Conservation (phyloP, 257 asterid species). For the Apocynum venetum region DNA sequence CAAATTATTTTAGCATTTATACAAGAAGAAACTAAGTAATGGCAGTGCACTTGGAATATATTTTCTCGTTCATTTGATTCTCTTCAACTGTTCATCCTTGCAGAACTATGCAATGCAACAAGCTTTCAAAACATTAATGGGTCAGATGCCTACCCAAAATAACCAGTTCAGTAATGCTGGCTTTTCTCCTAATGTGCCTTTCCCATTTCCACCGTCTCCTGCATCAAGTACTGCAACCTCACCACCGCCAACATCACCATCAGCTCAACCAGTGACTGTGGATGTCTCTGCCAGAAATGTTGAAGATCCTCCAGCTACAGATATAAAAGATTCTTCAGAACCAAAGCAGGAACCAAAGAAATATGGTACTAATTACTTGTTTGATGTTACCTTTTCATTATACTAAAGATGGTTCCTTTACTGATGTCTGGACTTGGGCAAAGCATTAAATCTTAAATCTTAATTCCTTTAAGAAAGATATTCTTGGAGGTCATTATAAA, state of each 20-base stretch:
- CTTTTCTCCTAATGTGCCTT: slow-evolving; percentile 64
- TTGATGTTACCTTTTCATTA: background rate
- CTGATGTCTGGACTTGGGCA: background rate
- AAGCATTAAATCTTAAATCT: background rate
- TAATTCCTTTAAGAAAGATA: background rate
- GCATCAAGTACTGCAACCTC: slow-evolving; percentile 32
- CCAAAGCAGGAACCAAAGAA: slow-evolving; percentile 39
- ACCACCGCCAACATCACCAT: slow-evolving; percentile 27
- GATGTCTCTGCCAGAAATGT: slow-evolving; percentile 66
- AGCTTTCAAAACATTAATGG: slow-evolving; percentile 82
- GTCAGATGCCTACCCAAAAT: slow-evolving; percentile 75
- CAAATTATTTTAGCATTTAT: background rate
- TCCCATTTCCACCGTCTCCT: slow-evolving; percentile 69
- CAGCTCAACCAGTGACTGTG: slow-evolving; percentile 60
- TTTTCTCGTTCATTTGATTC: slow-evolving; percentile 5
- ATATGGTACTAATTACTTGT: slow-evolving; percentile 30
- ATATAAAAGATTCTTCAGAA: slow-evolving; percentile 29
- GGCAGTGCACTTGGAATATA: background rate
- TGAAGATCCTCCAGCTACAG: slow-evolving; percentile 37
- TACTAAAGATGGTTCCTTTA: background rate
- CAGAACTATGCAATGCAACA: slow-evolving; percentile 98
- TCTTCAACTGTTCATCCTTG: slow-evolving; percentile 20
- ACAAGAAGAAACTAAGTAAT: background rate
- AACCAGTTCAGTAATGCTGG: slow-evolving; percentile 55
- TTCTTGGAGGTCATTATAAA: background rate